Percentiles rank a stretch among this genome's conserved stretches.
phyloP scores from a whole-genome alignment of 306 rosid species.

The Cyamopsis tetragonoloba region DNA sequence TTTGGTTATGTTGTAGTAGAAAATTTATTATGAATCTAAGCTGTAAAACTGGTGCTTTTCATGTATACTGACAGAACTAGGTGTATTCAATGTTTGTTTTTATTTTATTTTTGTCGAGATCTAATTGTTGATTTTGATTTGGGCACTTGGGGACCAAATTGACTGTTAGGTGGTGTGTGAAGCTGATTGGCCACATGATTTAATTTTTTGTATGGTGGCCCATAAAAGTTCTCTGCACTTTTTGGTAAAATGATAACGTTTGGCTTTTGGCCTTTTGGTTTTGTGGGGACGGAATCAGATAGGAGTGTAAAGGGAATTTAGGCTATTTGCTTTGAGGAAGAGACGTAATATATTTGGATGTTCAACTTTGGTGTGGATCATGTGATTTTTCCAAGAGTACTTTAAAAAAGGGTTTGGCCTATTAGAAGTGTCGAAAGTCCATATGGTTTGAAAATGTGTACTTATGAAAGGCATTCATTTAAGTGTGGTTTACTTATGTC shows the following conservation, averaged over 20 bases:
- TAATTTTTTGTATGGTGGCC: not conserved
- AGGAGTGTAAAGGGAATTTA: not conserved
- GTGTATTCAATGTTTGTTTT: not conserved
- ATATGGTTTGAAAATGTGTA: too few relatives aligned
- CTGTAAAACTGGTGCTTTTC: not conserved
- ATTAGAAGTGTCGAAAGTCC: too few relatives aligned
- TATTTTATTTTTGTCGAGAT: too few relatives aligned
- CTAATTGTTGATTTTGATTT: too few relatives aligned
- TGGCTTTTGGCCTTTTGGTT: not conserved
- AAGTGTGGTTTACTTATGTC: too few relatives aligned
- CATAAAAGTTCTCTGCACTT: not conserved
- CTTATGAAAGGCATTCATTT: too few relatives aligned
- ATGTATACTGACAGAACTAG: not conserved
- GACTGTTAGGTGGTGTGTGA: not conserved
- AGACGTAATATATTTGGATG: not conserved
- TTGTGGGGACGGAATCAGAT: conserved; percentile 16
- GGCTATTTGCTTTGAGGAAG: not conserved
- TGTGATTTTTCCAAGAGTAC: conserved; percentile 5
- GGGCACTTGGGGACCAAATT: too few relatives aligned
- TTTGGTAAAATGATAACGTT: not conserved
- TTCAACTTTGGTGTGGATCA: not conserved
- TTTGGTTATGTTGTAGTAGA: not conserved
- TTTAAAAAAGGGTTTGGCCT: too few relatives aligned
- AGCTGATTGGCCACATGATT: not conserved
- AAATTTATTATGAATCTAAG: not conserved